Conservation (phyloP, 495 filamentous ascomycete genomes). For the Pyrenula aspistea region DNA sequence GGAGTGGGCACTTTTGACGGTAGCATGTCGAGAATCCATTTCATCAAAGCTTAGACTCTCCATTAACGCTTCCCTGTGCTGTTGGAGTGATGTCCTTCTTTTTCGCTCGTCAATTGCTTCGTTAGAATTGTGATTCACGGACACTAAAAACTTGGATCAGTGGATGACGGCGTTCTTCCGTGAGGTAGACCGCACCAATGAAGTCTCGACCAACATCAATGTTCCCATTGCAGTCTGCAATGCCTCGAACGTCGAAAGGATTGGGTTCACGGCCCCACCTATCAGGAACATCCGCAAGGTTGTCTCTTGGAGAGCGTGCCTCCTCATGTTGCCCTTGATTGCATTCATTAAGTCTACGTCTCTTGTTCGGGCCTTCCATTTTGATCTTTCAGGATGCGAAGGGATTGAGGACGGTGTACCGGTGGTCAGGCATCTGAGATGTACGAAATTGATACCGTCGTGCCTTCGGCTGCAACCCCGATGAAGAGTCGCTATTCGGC, state of each 20-base stretch:
- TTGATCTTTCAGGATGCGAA: background rate
- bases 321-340: background rate
- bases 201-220: background rate
- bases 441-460: background rate
- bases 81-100: background rate
- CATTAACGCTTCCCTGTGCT: background rate
- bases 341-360: background rate
- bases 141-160: background rate
- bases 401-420: no score
- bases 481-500: background rate
- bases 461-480: background rate
- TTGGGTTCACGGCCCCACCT: background rate
- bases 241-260: background rate
- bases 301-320: background rate
- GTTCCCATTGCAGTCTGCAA: background rate
- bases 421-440: background rate
- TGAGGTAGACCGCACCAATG: background rate
- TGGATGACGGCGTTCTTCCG: background rate
- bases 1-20: conserved; percentile 14
- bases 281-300: background rate
- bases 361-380: background rate
- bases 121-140: background rate
- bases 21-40: conserved; percentile 13
- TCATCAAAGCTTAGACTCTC: conserved; percentile 16
- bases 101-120: background rate